Percentiles rank a stretch among this genome's conserved stretches.
Conservation (phyloP, 2,329 filamentous ascomycete species). For the Aspergillus novoparasiticus region DNA sequence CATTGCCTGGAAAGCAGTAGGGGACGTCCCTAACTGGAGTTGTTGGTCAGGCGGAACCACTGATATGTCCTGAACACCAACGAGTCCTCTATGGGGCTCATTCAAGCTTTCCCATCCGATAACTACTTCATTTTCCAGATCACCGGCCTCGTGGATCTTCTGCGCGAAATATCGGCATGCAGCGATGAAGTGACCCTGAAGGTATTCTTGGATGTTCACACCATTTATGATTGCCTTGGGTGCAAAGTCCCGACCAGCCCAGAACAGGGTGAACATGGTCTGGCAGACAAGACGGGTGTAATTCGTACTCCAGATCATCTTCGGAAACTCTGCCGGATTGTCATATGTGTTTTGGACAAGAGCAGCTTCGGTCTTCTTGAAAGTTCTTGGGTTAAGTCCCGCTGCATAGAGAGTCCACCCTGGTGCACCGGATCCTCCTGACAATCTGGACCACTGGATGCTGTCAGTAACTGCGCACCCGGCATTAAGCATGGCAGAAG, state of each 20-base stretch:
- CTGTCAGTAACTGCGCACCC: slow-evolving; percentile 31
- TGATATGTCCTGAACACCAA: slow-evolving; percentile 80
- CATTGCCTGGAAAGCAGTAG: slow-evolving; percentile 92
- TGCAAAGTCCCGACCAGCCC: slow-evolving; percentile 85
- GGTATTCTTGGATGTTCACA: slow-evolving; percentile 92
- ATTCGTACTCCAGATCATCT: slow-evolving; percentile 99
- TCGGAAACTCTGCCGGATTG: slow-evolving; percentile 82
- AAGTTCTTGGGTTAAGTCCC: slow-evolving; percentile 82
- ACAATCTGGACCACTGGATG: slow-evolving; percentile 83
- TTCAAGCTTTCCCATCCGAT: slow-evolving; percentile 97
- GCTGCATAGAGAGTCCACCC: slow-evolving; percentile 98
- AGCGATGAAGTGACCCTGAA: slow-evolving; percentile 81
- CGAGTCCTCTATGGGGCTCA: slow-evolving; percentile 86
- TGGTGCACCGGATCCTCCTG: slow-evolving; percentile 90
- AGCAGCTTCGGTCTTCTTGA: slow-evolving; percentile 84
- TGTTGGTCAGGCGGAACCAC: slow-evolving; percentile 84
- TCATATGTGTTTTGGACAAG: slow-evolving; percentile 94
- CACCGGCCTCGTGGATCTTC: slow-evolving; percentile 85
- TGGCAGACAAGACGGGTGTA: slow-evolving; percentile 85
- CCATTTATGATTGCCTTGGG: slow-evolving; percentile 95
- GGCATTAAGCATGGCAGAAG: background rate
- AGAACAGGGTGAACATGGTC: slow-evolving; percentile 93
- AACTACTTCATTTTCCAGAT: slow-evolving; percentile 81
- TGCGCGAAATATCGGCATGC: slow-evolving; percentile 80
- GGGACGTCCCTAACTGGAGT: slow-evolving; percentile 87